Evolutionary conservation across 2,329 filamentous ascomycete genomes (phyloP), one percentile per base, ranked within the genome.

Genomic region (Helicocarpus griseus): DNA sequence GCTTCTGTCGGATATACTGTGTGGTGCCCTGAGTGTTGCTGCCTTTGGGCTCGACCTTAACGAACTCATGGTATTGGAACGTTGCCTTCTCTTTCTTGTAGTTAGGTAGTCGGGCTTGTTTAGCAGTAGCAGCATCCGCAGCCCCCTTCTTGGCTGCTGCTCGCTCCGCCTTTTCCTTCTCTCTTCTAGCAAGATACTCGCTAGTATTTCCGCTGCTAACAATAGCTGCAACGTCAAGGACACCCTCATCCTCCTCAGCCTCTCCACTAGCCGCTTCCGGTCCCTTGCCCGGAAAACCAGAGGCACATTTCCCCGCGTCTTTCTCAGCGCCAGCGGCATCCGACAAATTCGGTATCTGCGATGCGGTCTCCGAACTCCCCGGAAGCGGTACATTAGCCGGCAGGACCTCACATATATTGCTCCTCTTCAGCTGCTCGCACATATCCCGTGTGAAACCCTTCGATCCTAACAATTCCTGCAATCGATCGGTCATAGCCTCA

Each of bases 401-500:
- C 21, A 85, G 63, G 40, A 84, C 75, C 60, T 85, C 81, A 56
- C 80, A 81, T 36, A 85, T 82, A 26, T 73, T 72, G 57, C 77
- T 83, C 60, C 74, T 76, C 67, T 85, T 85, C 53, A 85, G 64
- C 63, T 84, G 80, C 59, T 84, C 81, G 57, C 80, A 83, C 73
- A 84, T 82, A 44, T 82, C 79, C 45, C 76, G 69, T 2, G 73
- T 77, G 58, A 83, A 81, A 1, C 76, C 77, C 57, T 79, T 79
- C 2, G 73, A 57, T 21, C 64, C 64, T 39, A 97, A 73, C 53
- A 93, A 74, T 59, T 84, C 77, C 41, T 82, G 67, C 38, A 97
- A 75, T 54, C 81, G 78, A 60, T 80, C 77, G 0, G 91, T 97
- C 74, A 97, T 88, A 2, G 86, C 82, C 61, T 96, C 86, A 48